phyloP scores from a whole-genome alignment of 2,329 filamentous ascomycete species.

The Paraphoma sp. region DNA sequence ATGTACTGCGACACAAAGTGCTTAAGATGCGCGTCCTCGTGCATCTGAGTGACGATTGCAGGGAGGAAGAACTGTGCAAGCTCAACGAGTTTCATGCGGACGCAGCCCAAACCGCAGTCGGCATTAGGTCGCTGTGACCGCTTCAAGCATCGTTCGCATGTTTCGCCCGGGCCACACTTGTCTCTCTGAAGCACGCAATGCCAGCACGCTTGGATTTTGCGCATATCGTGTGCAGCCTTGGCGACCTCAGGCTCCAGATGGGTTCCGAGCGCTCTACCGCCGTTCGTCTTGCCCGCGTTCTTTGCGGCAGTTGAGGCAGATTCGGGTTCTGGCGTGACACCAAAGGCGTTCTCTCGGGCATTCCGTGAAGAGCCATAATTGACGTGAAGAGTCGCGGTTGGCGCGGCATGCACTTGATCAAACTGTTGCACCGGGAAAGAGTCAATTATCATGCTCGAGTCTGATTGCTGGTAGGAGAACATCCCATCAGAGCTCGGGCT shows the following conservation, averaged over 20 bases:
- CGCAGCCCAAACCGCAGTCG: constrained; percentile 52
- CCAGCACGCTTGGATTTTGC: constrained; percentile 57
- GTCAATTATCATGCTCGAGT: constrained; percentile 29
- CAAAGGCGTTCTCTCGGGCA: constrained; percentile 26
- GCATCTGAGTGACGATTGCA: constrained; percentile 48
- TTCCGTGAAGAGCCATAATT: constrained; percentile 12
- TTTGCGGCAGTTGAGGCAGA: constrained; percentile 22
- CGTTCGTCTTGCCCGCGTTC: constrained; percentile 36
- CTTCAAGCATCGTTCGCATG: constrained; percentile 49
- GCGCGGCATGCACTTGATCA: constrained; percentile 6
- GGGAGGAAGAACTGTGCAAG: constrained; percentile 54
- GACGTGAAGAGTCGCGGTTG: constrained; percentile 7
- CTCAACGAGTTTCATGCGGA: constrained; percentile 55
- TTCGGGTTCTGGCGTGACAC: constrained; percentile 37
- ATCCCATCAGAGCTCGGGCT: constrained; percentile 42
- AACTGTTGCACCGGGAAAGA: constrained; percentile 17
- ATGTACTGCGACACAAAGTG: constrained; percentile 49
- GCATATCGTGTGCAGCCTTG: constrained; percentile 53
- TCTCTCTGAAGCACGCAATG: constrained; percentile 57
- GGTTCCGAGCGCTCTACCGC: constrained; percentile 48
- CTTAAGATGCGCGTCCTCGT: constrained; percentile 52
- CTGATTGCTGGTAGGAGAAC: constrained; percentile 34
- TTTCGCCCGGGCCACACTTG: constrained; percentile 50
- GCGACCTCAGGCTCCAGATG: constrained; percentile 45
- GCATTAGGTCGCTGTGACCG: constrained; percentile 47